Percentiles rank a stretch among this genome's conserved stretches.
Evolutionary conservation across 306 rosid genomes (phyloP).

Genomic region (Leucaena leucocephala): DNA sequence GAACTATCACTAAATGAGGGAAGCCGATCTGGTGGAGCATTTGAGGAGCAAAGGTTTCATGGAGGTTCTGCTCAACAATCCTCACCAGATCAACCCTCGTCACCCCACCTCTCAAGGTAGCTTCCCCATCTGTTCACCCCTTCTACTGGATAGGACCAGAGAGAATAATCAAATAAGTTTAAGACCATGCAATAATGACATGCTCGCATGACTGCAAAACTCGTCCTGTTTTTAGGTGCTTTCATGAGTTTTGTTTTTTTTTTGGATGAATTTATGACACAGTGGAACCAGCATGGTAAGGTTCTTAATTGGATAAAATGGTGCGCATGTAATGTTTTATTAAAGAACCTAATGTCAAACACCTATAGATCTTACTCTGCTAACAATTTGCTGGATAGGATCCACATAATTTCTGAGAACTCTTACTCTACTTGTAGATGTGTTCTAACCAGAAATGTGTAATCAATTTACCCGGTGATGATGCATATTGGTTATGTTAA

Average conservation of each 20-base stretch:
- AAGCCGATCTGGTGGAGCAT: slow-evolving; percentile 55
- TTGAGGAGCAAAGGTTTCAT: slow-evolving; percentile 79
- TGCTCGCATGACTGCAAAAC: background rate
- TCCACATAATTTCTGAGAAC: background rate
- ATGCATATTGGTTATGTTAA: background rate
- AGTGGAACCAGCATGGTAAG: background rate
- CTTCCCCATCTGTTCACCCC: slow-evolving; percentile 21
- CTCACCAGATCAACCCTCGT: slow-evolving; percentile 86
- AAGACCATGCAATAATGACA: background rate
- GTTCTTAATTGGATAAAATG: background rate
- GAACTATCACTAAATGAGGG: slow-evolving; percentile 69
- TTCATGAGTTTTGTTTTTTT: background rate
- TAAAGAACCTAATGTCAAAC: background rate
- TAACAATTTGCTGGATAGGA: background rate
- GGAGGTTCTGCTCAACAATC: slow-evolving; percentile 67
- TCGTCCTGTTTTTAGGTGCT: background rate
- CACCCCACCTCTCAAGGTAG: slow-evolving; percentile 81
- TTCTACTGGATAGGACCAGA: background rate
- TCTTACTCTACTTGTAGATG: background rate
- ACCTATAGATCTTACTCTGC: background rate
- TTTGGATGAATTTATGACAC: background rate
- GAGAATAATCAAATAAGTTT: background rate
- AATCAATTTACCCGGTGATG: background rate
- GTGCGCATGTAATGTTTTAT: background rate
- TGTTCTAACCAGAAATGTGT: background rate